Conservation (phyloP, 768 basidiomycete species). For the Cystobasidiopsis lactophilus region DNA sequence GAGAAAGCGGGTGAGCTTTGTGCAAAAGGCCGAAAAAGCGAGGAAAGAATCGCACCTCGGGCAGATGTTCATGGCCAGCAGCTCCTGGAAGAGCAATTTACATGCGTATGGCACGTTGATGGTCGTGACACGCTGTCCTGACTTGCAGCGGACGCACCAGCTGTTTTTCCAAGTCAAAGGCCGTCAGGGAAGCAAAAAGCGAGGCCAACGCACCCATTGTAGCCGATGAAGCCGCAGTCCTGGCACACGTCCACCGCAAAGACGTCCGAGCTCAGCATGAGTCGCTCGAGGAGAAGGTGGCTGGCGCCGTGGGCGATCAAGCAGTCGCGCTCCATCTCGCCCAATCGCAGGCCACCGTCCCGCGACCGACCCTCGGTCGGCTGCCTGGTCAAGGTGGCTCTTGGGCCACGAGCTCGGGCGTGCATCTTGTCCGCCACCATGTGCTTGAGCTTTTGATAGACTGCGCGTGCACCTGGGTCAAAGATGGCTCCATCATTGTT, state of each 20-base stretch:
- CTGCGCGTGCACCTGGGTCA: neutral
- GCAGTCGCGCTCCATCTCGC: slow-evolving; percentile 99
- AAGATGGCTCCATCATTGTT: too few species aligned
- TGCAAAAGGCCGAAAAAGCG: too few species aligned
- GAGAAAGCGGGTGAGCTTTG: too few species aligned
- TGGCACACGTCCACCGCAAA: slow-evolving; percentile 93
- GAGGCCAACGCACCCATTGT: neutral
- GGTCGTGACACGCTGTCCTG: slow-evolving; percentile 84
- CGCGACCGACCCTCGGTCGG: slow-evolving; percentile 96
- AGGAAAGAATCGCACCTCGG: slow-evolving; percentile 41
- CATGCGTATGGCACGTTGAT: slow-evolving; percentile 63
- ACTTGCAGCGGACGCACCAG: slow-evolving; percentile 97
- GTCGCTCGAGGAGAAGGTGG: slow-evolving; percentile 77
- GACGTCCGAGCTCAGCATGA: slow-evolving; percentile 98
- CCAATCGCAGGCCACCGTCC: slow-evolving; percentile 86
- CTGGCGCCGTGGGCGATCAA: slow-evolving; percentile 73
- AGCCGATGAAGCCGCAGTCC: slow-evolving; percentile 68
- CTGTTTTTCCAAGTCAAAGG: slow-evolving; percentile 36
- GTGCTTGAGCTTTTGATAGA: slow-evolving; percentile 53
- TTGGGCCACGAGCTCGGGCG: slow-evolving; percentile 85
- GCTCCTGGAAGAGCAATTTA: slow-evolving; percentile 44
- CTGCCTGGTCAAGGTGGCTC: slow-evolving; percentile 86
- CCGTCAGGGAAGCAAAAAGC: neutral
- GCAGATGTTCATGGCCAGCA: slow-evolving; percentile 94
- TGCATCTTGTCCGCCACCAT: slow-evolving; percentile 96